Percentiles rank a stretch among this genome's conserved stretches.
These are phyloP conservation scores for Neckera pumila DNA, from an alignment of 225 moss, liverwort and hornwort species.

Conservation along the genomic window DNA sequence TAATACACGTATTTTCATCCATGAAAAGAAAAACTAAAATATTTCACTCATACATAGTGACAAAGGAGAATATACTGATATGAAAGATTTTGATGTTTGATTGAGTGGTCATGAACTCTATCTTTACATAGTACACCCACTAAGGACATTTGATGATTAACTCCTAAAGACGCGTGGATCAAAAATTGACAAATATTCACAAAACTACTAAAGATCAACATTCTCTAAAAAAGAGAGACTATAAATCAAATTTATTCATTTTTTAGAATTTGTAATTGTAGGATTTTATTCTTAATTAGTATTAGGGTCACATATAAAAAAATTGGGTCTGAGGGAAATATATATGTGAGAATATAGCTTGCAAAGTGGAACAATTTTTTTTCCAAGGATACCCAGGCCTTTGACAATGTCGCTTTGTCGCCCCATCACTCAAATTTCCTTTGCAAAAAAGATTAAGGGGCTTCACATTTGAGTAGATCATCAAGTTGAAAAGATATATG, in stretches of 20 bases:
- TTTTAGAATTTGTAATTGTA: too few relatives aligned
- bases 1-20: background rate
- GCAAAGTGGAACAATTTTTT: background rate
- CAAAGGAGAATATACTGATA: background rate
- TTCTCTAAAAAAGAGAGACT: rapidly evolving
- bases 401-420: background rate
- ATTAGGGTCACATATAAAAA: too few relatives aligned
- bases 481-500: background rate
- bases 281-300: background rate
- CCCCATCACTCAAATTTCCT: too few relatives aligned
- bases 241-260: background rate
- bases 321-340: background rate
- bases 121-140: rapidly evolving
- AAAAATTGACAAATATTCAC: background rate
- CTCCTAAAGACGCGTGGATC: background rate
- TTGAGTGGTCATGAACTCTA: background rate
- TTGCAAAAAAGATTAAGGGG: too few relatives aligned
- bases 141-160: background rate
- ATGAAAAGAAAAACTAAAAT: background rate
- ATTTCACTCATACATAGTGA: too few relatives aligned
- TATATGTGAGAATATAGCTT: background rate
- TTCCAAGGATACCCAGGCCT: rapidly evolving
- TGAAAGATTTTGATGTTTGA: background rate
- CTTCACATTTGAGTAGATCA: too few relatives aligned
- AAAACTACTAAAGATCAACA: background rate